phyloP scores from a whole-genome alignment of 2,329 filamentous ascomycete species.

The Aspergillus texensis region DNA sequence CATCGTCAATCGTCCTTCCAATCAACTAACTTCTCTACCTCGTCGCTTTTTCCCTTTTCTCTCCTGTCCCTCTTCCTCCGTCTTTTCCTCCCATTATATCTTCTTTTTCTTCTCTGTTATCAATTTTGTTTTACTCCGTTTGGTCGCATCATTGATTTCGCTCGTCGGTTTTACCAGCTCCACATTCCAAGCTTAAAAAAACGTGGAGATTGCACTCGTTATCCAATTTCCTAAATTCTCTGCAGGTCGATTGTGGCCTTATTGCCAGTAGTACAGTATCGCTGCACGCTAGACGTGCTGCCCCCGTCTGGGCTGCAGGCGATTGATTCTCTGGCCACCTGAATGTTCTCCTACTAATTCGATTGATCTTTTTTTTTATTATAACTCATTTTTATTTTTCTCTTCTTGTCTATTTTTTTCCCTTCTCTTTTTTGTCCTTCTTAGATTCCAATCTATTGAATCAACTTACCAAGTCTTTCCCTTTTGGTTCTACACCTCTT shows the following conservation, averaged over 20 bases:
- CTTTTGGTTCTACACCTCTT: background rate
- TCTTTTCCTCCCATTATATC: background rate
- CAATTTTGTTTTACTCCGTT: background rate
- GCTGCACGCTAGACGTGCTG: slow-evolving; percentile 29
- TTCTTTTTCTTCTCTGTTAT: background rate
- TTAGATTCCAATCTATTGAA: slow-evolving; percentile 4
- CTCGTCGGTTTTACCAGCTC: slow-evolving; percentile 4
- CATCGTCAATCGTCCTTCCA: slow-evolving; percentile 20
- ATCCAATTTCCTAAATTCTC: slow-evolving; percentile 4
- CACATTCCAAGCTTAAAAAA: background rate
- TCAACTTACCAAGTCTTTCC: slow-evolving; percentile 7
- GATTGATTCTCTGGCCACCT: slow-evolving; percentile 22
- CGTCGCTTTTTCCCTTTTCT: slow-evolving; percentile 8
- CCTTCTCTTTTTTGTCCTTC: slow-evolving; percentile 10
- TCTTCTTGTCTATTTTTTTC: background rate
- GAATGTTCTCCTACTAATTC: slow-evolving; percentile 9
- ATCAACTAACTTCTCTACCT: slow-evolving; percentile 4
- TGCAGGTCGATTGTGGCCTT: slow-evolving; percentile 2
- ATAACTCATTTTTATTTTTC: slow-evolving; percentile 10
- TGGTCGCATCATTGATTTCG: background rate
- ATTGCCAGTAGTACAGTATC: slow-evolving; percentile 17
- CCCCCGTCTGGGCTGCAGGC: slow-evolving; percentile 23
- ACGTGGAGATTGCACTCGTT: slow-evolving; percentile 4
- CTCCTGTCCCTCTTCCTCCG: background rate
- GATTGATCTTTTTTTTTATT: slow-evolving; percentile 11